Evolutionary conservation across 768 basidiomycete species (phyloP).

Genomic region (Macrolepiota dolichaula): DNA sequence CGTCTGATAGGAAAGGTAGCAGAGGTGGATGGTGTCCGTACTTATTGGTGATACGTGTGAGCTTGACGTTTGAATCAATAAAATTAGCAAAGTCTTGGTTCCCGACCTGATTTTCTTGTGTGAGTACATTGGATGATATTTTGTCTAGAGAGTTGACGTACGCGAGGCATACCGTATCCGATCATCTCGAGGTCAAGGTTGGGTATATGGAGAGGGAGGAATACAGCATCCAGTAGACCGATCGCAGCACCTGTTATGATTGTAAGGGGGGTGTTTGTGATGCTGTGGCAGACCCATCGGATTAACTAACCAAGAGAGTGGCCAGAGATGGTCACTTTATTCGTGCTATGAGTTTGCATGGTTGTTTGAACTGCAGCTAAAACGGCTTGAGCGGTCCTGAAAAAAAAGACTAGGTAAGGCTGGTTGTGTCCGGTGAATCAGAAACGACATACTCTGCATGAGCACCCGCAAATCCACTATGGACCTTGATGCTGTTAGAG

Average conservation of each 20-base stretch:
- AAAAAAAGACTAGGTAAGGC: neutral
- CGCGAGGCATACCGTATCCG: slow-evolving; percentile 49
- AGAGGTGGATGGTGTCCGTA: slow-evolving; percentile 8
- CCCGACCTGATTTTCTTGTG: slow-evolving; percentile 30
- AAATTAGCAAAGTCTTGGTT: slow-evolving; percentile 40
- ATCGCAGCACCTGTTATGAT: slow-evolving; percentile 46
- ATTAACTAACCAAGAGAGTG: slow-evolving; percentile 14
- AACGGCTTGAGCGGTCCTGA: slow-evolving; percentile 38
- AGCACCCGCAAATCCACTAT: slow-evolving; percentile 49
- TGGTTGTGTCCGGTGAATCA: neutral
- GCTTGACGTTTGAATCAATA: slow-evolving; percentile 40
- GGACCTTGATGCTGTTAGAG: slow-evolving; percentile 38
- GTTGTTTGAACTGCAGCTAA: slow-evolving; percentile 14
- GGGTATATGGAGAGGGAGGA: slow-evolving; percentile 46
- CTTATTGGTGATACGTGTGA: slow-evolving; percentile 37
- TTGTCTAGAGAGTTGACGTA: slow-evolving; percentile 14
- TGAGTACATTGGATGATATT: neutral
- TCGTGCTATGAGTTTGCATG: slow-evolving; percentile 10
- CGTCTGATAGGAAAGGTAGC: too few species aligned
- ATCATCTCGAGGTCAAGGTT: slow-evolving; percentile 33
- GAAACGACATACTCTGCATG: slow-evolving; percentile 32
- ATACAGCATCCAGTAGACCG: slow-evolving; percentile 48
- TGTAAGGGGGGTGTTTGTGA: neutral
- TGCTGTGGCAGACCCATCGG: neutral
- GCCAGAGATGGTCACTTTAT: slow-evolving; percentile 39